phyloP scores from a whole-genome alignment of 2,329 filamentous ascomycete species.

The Tolypocladium inflatum region DNA sequence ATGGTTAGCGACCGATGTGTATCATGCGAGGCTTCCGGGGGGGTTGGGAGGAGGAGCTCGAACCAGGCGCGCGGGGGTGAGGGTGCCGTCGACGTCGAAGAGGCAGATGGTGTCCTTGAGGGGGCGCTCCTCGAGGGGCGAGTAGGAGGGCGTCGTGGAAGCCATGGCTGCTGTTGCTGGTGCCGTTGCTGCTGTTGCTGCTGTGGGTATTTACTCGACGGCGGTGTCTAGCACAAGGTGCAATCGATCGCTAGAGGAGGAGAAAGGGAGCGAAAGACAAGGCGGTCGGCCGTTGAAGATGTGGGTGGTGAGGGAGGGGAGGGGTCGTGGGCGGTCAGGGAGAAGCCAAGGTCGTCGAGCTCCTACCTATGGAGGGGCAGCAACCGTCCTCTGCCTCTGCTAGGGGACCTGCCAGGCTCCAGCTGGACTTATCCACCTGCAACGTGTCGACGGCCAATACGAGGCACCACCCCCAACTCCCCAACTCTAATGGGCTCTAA shows the following conservation, averaged over 20 bases:
- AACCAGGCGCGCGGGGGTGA: slow-evolving; percentile 75
- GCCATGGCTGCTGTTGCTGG: slow-evolving; percentile 26
- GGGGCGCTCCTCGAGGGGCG: slow-evolving; percentile 72
- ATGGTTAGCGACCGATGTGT: not conserved
- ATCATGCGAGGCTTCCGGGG: not conserved
- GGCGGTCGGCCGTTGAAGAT: not conserved
- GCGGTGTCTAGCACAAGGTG: not conserved
- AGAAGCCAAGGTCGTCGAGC: not conserved
- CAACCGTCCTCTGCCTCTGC: too few relatives aligned
- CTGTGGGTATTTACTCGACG: not conserved
- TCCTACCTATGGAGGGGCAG: not conserved
- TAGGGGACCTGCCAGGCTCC: not conserved
- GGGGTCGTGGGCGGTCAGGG: not conserved
- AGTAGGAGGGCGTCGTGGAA: slow-evolving; percentile 38
- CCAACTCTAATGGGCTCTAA: too few relatives aligned
- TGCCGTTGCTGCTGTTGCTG: not conserved
- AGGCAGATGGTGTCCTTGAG: slow-evolving; percentile 89
- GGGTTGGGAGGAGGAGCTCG: slow-evolving; percentile 15
- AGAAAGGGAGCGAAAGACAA: not conserved
- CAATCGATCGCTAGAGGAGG: not conserved
- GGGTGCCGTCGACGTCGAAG: slow-evolving; percentile 92
- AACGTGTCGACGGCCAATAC: not conserved
- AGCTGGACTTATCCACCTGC: not conserved
- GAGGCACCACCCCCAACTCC: too few relatives aligned
- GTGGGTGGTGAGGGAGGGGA: not conserved